A percentile compares a stretch with the other conserved stretches of the same genome.
Conservation (phyloP, 2,329 filamentous ascomycete species). For the Cytospora leucostoma region DNA sequence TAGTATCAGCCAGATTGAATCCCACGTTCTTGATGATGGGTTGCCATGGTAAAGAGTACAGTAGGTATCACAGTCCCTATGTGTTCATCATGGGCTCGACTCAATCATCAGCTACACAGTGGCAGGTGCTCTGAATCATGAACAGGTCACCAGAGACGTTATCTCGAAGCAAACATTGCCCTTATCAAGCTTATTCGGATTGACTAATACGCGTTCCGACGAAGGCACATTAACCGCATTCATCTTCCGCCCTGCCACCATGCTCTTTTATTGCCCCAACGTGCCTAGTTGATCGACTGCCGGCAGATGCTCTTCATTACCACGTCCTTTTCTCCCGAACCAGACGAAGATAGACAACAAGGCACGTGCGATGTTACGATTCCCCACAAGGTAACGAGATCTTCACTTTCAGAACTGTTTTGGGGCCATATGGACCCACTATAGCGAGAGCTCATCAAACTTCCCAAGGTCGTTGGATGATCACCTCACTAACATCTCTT, state of each 20-base stretch:
- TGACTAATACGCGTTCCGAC: background rate
- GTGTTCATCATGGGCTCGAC: background rate
- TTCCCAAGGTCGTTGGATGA: slow-evolving; percentile 1
- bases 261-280: slow-evolving; percentile 5
- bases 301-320: slow-evolving; percentile 17
- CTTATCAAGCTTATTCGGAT: background rate
- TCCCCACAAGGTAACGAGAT: slow-evolving; percentile 21
- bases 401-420: slow-evolving; percentile 15
- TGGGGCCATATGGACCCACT: slow-evolving; percentile 12
- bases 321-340: slow-evolving; percentile 13
- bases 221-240: slow-evolving; percentile 1
- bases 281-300: slow-evolving; percentile 6
- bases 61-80: background rate
- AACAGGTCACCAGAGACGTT: background rate
- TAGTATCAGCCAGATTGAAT: slow-evolving; percentile 8
- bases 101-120: background rate
- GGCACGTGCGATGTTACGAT: slow-evolving; percentile 26
- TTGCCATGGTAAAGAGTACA: background rate
- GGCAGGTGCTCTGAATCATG: background rate
- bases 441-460: slow-evolving; percentile 10
- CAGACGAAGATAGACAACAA: slow-evolving; percentile 24
- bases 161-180: slow-evolving; percentile 3
- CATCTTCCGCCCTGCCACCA: slow-evolving; percentile 2
- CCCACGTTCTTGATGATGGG: background rate
- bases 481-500: slow-evolving; percentile 6